phyloP scores from a whole-genome alignment of 2,329 filamentous ascomycete species.

The Fusarium lateritium region DNA sequence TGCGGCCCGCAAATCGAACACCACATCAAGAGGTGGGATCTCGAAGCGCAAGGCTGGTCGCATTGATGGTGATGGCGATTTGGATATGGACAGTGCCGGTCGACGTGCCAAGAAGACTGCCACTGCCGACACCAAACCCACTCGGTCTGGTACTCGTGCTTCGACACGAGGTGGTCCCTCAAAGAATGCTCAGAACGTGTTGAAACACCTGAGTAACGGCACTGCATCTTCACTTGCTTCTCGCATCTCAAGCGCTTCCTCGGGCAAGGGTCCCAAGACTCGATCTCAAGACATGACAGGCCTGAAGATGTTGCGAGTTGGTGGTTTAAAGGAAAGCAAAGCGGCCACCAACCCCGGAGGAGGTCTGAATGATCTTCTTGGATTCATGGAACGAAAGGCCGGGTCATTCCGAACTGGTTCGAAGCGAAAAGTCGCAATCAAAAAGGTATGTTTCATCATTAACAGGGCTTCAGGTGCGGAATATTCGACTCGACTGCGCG shows the following conservation, averaged over 20 bases:
- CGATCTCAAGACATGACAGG: conserved; percentile 43
- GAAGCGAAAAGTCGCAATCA: conserved; percentile 73
- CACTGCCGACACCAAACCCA: conserved; percentile 46
- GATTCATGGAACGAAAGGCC: conserved; percentile 81
- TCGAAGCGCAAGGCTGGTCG: conserved; percentile 62
- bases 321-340: conserved; percentile 78
- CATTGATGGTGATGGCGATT: conserved; percentile 70
- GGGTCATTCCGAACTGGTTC: conserved; percentile 64
- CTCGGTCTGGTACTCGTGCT: conserved; percentile 49
- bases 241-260: conserved; percentile 52
- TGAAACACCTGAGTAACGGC: conserved; percentile 59
- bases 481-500: conserved; percentile 39
- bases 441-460: conserved; percentile 78
- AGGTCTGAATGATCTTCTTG: conserved; percentile 74
- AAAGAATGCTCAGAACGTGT: conserved; percentile 60
- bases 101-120: conserved; percentile 54
- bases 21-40: conserved; percentile 63
- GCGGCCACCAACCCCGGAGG: conserved; percentile 76
- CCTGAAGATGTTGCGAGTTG: conserved; percentile 63
- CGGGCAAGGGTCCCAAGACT: conserved; percentile 45
- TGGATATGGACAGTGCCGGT: conserved; percentile 67
- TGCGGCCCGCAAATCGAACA: conserved; percentile 50
- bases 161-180: conserved; percentile 53
- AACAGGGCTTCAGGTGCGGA: conserved; percentile 52
- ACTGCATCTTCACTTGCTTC: conserved; percentile 53